These are phyloP conservation scores for Penicillium sp. DNA, from an alignment of 2,329 filamentous ascomycete species.

Conservation along the genomic window DNA sequence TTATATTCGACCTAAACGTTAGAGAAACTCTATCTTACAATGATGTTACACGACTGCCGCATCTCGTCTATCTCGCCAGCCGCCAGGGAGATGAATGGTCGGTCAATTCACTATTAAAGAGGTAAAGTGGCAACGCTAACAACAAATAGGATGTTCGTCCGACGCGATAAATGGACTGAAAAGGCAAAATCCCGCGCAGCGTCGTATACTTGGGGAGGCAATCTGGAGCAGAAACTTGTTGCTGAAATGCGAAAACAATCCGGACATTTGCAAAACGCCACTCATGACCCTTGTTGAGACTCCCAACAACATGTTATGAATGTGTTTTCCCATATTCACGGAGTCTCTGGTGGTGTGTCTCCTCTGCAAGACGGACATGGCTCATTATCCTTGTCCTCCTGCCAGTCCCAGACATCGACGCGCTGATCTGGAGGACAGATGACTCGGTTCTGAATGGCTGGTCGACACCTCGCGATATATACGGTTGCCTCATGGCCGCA, in stretches of 20 bases:
- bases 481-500: conserved; percentile 27
- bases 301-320: background rate
- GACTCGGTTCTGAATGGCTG: conserved; percentile 22
- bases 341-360: conserved; percentile 26
- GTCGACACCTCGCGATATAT: conserved; percentile 25
- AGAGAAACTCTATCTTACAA: conserved; percentile 13
- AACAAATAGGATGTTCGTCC: conserved; percentile 24
- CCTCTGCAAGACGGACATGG: conserved; percentile 23
- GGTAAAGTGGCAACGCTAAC: background rate
- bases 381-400: conserved; percentile 26
- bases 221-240: conserved; percentile 26
- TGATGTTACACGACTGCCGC: conserved; percentile 23
- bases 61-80: conserved; percentile 28
- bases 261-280: background rate
- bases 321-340: conserved; percentile 8
- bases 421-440: conserved; percentile 24
- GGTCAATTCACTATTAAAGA: background rate
- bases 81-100: conserved; percentile 26
- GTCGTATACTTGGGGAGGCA: conserved; percentile 28
- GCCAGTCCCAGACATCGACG: conserved; percentile 27
- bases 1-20: conserved; percentile 27
- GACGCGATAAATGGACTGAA: conserved; percentile 20
- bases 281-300: conserved; percentile 3
- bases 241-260: conserved; percentile 19
- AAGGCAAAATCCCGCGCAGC: conserved; percentile 22